These are phyloP conservation scores for Gossypium laxum DNA, from an alignment of 441 rosid species.

Conservation along the genomic window DNA sequence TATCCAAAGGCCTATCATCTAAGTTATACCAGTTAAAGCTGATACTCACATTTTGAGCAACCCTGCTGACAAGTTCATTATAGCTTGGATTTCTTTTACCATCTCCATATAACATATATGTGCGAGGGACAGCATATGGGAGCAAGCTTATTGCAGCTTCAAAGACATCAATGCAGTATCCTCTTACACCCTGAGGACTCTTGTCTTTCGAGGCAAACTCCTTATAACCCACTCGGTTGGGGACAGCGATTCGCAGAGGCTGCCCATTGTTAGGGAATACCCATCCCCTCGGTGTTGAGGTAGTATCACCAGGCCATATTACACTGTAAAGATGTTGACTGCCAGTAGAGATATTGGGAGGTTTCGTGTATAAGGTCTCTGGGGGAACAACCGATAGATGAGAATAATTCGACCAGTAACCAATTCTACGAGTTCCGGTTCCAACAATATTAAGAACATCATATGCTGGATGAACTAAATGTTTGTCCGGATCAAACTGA, in stretches of 20 bases:
- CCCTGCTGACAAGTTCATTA: slow-evolving; percentile 42
- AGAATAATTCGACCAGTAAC: slow-evolving; percentile 77
- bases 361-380: slow-evolving; percentile 47
- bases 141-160: slow-evolving; percentile 77
- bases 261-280: slow-evolving; percentile 78
- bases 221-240: slow-evolving; percentile 55
- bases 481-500: slow-evolving; percentile 44
- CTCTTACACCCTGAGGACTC: slow-evolving; percentile 61
- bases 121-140: slow-evolving; percentile 74
- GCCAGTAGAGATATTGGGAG: slow-evolving; percentile 33
- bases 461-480: slow-evolving; percentile 57
- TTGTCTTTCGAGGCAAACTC: slow-evolving; percentile 48
- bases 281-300: slow-evolving; percentile 68
- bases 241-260: slow-evolving; percentile 73
- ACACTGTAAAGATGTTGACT: slow-evolving; percentile 45
- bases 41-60: slow-evolving; percentile 54
- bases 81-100: slow-evolving; percentile 58
- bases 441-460: slow-evolving; percentile 67
- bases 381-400: slow-evolving; percentile 60
- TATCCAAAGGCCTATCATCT: not conserved
- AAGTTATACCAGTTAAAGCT: not conserved
- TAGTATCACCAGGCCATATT: slow-evolving; percentile 73
- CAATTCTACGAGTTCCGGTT: slow-evolving; percentile 51
- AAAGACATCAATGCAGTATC: slow-evolving; percentile 81
- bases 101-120: slow-evolving; percentile 49